Evolutionary conservation across 2,329 filamentous ascomycete species (phyloP).

Genomic region (Neofusicoccum cordaticola): DNA sequence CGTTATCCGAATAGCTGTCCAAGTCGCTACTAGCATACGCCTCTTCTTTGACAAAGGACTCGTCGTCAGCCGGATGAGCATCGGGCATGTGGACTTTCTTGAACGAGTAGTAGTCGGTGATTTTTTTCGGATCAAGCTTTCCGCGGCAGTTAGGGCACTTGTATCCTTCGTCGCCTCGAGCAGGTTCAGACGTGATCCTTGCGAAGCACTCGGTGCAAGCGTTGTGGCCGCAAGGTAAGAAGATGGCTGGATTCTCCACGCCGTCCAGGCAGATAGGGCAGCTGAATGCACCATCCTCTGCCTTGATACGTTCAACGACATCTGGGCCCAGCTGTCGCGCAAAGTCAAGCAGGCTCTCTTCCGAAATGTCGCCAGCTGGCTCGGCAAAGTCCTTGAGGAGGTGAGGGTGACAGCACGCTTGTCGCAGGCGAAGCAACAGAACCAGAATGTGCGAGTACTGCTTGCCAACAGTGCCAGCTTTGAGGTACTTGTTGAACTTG

Average conservation of each 20-base stretch:
- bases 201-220: slow-evolving; percentile 75
- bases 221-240: slow-evolving; percentile 80
- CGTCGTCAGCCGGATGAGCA: slow-evolving; percentile 48
- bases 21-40: slow-evolving; percentile 22
- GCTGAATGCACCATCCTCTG: slow-evolving; percentile 58
- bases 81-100: slow-evolving; percentile 58
- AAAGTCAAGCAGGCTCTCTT: slow-evolving; percentile 58
- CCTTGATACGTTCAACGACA: slow-evolving; percentile 66
- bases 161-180: slow-evolving; percentile 54
- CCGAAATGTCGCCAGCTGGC: slow-evolving; percentile 21
- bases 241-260: slow-evolving; percentile 70
- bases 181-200: slow-evolving; percentile 49
- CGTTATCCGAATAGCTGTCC: slow-evolving; percentile 29
- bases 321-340: slow-evolving; percentile 59
- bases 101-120: slow-evolving; percentile 74
- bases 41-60: slow-evolving; percentile 24
- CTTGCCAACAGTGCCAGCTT: slow-evolving; percentile 63
- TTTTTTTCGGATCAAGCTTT: slow-evolving; percentile 61
- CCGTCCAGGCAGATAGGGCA: slow-evolving; percentile 82
- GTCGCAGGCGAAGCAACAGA: slow-evolving; percentile 73
- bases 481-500: slow-evolving; percentile 74
- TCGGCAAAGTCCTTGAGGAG: slow-evolving; percentile 60
- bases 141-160: slow-evolving; percentile 77
- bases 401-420: slow-evolving; percentile 76
- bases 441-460: slow-evolving; percentile 80